A percentile compares a stretch with the other conserved stretches of the same genome.
Conservation (phyloP, 2,329 filamentous ascomycete genomes). For the Cercospora nicotianae region DNA sequence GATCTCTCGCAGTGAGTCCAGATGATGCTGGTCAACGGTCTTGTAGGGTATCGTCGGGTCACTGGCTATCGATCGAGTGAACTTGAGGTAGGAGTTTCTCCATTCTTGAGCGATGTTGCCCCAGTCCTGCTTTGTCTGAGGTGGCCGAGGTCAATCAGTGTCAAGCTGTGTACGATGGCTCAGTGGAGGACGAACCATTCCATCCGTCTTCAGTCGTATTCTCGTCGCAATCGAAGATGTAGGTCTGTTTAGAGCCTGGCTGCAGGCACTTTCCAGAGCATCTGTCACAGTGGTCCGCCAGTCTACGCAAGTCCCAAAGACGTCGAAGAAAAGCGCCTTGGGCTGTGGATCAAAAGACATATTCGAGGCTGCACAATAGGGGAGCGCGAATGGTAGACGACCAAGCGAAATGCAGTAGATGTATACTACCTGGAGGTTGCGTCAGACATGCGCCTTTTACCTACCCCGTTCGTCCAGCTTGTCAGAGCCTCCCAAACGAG, state of each 20-base stretch:
- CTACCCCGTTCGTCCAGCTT: slow-evolving; percentile 2
- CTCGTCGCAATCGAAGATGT: slow-evolving; percentile 48
- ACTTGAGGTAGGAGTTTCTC: slow-evolving; percentile 54
- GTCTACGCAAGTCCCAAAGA: slow-evolving; percentile 79
- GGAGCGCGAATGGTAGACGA: not conserved
- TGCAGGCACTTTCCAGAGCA: slow-evolving; percentile 56
- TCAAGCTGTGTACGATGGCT: too few species aligned
- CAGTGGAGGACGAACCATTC: slow-evolving; percentile 41
- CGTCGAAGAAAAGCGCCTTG: slow-evolving; percentile 66
- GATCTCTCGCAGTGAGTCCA: slow-evolving; percentile 60
- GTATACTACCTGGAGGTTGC: not conserved
- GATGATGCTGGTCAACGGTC: slow-evolving; percentile 71
- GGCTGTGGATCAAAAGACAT: slow-evolving; percentile 42
- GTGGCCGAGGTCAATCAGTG: not conserved
- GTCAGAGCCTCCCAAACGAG: slow-evolving; percentile 3
- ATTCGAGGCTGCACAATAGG: not conserved
- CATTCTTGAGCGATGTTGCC: slow-evolving; percentile 57
- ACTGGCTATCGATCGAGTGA: slow-evolving; percentile 57
- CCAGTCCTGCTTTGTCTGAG: slow-evolving; percentile 53
- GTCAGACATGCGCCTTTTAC: slow-evolving; percentile 8
- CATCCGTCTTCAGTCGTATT: slow-evolving; percentile 49
- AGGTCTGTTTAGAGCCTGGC: slow-evolving; percentile 49
- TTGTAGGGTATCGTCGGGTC: slow-evolving; percentile 54
- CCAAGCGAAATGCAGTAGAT: not conserved
- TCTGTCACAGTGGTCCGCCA: slow-evolving; percentile 69